Evolutionary conservation across 306 rosid genomes (phyloP), one percentile per base, ranked within the genome.

Genomic region (Castanospermum australe): DNA sequence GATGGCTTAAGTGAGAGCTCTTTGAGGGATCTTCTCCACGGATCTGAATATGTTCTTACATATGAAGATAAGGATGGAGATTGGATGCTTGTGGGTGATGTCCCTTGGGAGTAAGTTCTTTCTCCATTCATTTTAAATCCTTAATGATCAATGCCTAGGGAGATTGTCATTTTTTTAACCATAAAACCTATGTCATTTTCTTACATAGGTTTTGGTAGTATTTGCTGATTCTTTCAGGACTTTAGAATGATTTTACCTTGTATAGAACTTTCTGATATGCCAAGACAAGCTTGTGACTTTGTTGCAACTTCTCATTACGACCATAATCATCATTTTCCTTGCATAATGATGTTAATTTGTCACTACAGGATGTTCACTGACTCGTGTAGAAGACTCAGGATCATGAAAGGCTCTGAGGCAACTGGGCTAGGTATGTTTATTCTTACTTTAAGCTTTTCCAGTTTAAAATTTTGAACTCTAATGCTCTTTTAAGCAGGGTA

Each of bases 11-110:
- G 89, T 63, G 97, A 88, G 75, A 92, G 97, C 76, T 86, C 88
- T 64, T 81, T 91, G 88, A 88, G 87, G 97, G 97, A 94, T 82
- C 91, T 92, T 70, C 93, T 95, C 18, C 90, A 84, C 48, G 90
- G 97, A 22, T 92, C 97, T 66, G 95, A 95, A 68, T 91, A 91
- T 65, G 99, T 91, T 75, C 90, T 93, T 59, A 93, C 99, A 10
- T 95, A 87, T 77, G 96, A 95, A 88, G 99, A 95, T 84, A 93
- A 80, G 84, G 99, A 95, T 73, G 97, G 94, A 30, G 99, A 95
- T 48, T 95, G 99, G 99, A 95, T 95, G 99, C 97, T 95, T 64
- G 99, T 91, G 56, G 98, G 98, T 62, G 98, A 95, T 82, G 99
- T 95, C 80, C 99, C 99, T 8, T 95, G 99, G 99, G 90, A 77